Conservation (phyloP, 345 rosid species). For the Gossypium bickii region DNA sequence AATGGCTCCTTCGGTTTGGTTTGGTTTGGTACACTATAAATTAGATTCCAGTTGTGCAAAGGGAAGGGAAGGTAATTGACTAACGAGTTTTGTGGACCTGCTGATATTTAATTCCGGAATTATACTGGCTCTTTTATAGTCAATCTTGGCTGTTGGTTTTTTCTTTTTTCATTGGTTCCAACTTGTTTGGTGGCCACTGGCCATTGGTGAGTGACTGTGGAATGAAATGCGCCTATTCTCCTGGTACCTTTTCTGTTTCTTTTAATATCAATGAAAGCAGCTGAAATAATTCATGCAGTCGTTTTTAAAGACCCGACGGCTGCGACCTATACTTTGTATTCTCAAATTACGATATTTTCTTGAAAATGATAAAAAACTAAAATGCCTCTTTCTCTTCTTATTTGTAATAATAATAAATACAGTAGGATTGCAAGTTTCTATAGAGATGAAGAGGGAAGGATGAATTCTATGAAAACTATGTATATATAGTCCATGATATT, state of each 20-base stretch:
- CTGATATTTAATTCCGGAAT: background rate
- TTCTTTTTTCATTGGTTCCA: background rate
- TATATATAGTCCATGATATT: background rate
- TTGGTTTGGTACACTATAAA: no score
- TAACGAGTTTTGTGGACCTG: background rate
- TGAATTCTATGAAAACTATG: background rate
- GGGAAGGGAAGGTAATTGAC: background rate
- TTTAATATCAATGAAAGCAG: background rate
- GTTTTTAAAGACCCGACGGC: no score
- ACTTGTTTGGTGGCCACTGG: background rate
- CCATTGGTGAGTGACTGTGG: background rate
- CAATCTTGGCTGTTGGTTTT: background rate
- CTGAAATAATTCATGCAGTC: background rate
- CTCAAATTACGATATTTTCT: no score
- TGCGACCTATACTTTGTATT: no score
- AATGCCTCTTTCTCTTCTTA: background rate
- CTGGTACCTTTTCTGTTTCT: background rate
- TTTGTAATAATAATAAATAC: background rate
- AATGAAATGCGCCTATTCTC: background rate
- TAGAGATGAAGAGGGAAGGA: background rate
- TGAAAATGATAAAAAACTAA: no score
- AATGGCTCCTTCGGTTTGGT: background rate
- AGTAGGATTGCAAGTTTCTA: background rate
- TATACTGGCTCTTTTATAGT: background rate
- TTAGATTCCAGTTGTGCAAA: background rate